phyloP scores from a whole-genome alignment of 768 basidiomycete species.

The Paxillus involutus region DNA sequence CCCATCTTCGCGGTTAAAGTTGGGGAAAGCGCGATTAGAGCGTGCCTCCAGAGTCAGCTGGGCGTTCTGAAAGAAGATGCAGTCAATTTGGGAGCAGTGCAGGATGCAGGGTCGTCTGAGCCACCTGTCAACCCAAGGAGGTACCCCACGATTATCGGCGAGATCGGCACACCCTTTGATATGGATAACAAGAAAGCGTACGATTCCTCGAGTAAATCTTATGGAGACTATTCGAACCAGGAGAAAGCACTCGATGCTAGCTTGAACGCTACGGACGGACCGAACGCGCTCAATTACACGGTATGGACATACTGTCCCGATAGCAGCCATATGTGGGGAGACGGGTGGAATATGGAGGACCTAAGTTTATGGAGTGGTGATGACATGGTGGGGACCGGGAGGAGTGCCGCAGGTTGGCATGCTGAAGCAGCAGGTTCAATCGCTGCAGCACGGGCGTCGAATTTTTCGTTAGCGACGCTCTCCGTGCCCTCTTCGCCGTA shows the following conservation, averaged over 20 bases:
- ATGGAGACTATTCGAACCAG: constrained; percentile 77
- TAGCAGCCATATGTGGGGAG: constrained; percentile 85
- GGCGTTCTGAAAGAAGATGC: constrained; percentile 76
- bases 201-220: constrained; percentile 43
- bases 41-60: constrained; percentile 80
- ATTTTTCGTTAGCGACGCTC: constrained; percentile 19
- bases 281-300: constrained; percentile 75
- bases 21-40: constrained; percentile 82
- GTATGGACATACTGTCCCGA: constrained; percentile 90
- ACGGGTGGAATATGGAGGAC: constrained; percentile 97
- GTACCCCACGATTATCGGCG: constrained; percentile 92
- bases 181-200: constrained; percentile 89
- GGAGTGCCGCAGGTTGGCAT: background rate
- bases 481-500: constrained; percentile 17
- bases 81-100: constrained; percentile 47
- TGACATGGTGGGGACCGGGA: constrained; percentile 43
- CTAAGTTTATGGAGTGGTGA: constrained; percentile 84
- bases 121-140: constrained; percentile 3
- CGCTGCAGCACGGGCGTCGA: constrained; percentile 15
- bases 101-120: background rate
- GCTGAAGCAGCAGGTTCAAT: background rate
- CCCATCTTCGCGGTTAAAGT: constrained; percentile 73
- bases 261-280: constrained; percentile 74
- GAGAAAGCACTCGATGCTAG: constrained; percentile 88
- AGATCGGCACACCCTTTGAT: constrained; percentile 94